phyloP scores from a whole-genome alignment of 306 rosid genomes.

The Alnus glutinosa region DNA sequence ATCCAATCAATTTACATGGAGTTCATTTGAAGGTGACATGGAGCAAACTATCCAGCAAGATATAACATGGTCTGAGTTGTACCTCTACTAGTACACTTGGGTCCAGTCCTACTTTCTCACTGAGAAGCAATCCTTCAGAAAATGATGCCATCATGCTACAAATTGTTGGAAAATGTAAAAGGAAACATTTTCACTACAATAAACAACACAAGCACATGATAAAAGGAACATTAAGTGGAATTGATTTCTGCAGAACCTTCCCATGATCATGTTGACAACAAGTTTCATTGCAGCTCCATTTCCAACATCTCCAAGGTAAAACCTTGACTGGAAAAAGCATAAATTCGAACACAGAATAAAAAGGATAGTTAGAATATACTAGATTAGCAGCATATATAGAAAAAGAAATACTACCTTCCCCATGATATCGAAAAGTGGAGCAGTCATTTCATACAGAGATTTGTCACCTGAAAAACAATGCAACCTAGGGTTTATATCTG shows the following conservation, averaged over 20 bases:
- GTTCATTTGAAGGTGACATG: neutral
- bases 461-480: conserved; percentile 72
- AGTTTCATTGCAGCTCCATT: conserved; percentile 99
- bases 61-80: conserved; percentile 26
- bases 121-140: conserved; percentile 90
- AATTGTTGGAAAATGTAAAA: conserved; percentile 19
- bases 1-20: neutral
- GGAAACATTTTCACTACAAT: conserved; percentile 27
- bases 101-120: conserved; percentile 86
- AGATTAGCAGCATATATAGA: neutral
- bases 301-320: conserved; percentile 93
- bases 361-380: neutral
- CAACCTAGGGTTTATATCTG: conserved; percentile 36
- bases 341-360: conserved; percentile 15
- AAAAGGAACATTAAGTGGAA: conserved; percentile 14
- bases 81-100: conserved; percentile 85
- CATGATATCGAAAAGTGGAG: conserved; percentile 82
- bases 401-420: conserved; percentile 68
- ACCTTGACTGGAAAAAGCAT: conserved; percentile 67
- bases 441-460: conserved; percentile 65
- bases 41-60: conserved; percentile 9
- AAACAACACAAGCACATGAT: conserved; percentile 20
- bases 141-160: conserved; percentile 97
- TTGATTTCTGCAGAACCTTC: conserved; percentile 56
- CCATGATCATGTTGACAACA: conserved; percentile 97